Evolutionary conservation across 306 rosid genomes (phyloP).

Genomic region (Casuarina cunninghamiana): DNA sequence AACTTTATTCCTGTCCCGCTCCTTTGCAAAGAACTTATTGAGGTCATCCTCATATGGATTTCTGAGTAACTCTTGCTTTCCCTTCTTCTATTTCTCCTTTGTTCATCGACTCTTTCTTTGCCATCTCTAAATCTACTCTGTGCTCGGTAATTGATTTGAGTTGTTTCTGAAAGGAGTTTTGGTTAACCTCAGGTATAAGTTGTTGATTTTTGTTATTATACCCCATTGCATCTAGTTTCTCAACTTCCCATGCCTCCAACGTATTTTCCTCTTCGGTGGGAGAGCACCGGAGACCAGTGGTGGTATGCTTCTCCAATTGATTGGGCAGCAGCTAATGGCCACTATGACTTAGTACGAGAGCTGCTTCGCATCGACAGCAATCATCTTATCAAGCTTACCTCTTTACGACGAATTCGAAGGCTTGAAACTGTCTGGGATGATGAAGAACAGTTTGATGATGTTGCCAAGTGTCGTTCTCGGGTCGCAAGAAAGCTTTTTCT

Average conservation of each 20-base stretch:
- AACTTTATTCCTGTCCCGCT: slow-evolving; percentile 1
- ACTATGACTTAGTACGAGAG: slow-evolving; percentile 85
- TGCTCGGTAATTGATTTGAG: slow-evolving; percentile 23
- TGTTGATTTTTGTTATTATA: neutral
- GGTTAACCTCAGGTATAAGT: neutral
- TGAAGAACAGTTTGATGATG: slow-evolving; percentile 72
- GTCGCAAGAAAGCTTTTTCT: slow-evolving; percentile 70
- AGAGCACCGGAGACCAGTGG: slow-evolving; percentile 99
- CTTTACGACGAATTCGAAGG: slow-evolving; percentile 85
- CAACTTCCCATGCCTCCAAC: slow-evolving; percentile 72
- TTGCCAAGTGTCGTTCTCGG: slow-evolving; percentile 65
- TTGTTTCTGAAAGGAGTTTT: slow-evolving; percentile 19
- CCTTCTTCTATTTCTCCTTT: neutral
- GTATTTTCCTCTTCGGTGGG: slow-evolving; percentile 94
- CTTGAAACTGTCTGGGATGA: slow-evolving; percentile 97
- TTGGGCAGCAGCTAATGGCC: slow-evolving; percentile 98
- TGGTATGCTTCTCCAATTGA: slow-evolving; percentile 98
- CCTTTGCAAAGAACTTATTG: neutral
- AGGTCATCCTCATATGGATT: neutral
- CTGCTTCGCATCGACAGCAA: slow-evolving; percentile 79
- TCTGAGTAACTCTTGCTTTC: neutral
- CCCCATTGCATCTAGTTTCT: slow-evolving; percentile 19
- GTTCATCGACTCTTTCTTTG: neutral
- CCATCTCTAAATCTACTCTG: neutral
- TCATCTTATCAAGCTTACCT: slow-evolving; percentile 89